phyloP scores from a whole-genome alignment of 192 early-diverging fungal species.

The Coemansia guatemalensis region DNA sequence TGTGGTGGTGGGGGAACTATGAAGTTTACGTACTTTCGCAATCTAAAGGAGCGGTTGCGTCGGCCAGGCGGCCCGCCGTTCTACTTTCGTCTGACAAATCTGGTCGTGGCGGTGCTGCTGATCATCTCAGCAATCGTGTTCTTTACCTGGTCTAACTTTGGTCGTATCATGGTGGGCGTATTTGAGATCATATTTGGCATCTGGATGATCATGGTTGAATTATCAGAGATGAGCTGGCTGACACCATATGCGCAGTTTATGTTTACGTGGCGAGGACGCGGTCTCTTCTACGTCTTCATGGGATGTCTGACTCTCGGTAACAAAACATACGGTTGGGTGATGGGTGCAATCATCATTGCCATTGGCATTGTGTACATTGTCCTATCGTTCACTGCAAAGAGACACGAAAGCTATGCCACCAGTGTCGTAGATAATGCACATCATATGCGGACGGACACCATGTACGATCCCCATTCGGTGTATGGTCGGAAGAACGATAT shows the following conservation, averaged over 20 bases:
- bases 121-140: slow-evolving; percentile 41
- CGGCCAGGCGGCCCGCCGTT: slow-evolving; percentile 49
- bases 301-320: slow-evolving; percentile 45
- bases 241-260: slow-evolving; percentile 45
- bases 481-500: slow-evolving; percentile 24
- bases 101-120: slow-evolving; percentile 43
- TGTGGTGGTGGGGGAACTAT: background rate
- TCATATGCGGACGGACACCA: background rate
- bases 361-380: slow-evolving; percentile 37
- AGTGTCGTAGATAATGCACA: background rate
- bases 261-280: slow-evolving; percentile 51
- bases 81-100: slow-evolving; percentile 42
- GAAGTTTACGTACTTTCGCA: slow-evolving; percentile 32
- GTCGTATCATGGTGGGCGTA: slow-evolving; percentile 49
- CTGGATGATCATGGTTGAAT: slow-evolving; percentile 47
- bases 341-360: slow-evolving; percentile 42
- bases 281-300: slow-evolving; percentile 47
- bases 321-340: slow-evolving; percentile 36
- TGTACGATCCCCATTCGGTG: slow-evolving; percentile 21
- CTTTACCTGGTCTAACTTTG: slow-evolving; percentile 44
- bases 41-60: slow-evolving; percentile 34
- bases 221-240: slow-evolving; percentile 40
- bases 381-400: slow-evolving; percentile 39
- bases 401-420: slow-evolving; percentile 34
- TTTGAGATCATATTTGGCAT: slow-evolving; percentile 42